A percentile compares a stretch with the other conserved stretches of the same genome.
These are phyloP conservation scores for Penicillium ochrochloron DNA, from an alignment of 495 filamentous ascomycete genomes.

Conservation along the genomic window DNA sequence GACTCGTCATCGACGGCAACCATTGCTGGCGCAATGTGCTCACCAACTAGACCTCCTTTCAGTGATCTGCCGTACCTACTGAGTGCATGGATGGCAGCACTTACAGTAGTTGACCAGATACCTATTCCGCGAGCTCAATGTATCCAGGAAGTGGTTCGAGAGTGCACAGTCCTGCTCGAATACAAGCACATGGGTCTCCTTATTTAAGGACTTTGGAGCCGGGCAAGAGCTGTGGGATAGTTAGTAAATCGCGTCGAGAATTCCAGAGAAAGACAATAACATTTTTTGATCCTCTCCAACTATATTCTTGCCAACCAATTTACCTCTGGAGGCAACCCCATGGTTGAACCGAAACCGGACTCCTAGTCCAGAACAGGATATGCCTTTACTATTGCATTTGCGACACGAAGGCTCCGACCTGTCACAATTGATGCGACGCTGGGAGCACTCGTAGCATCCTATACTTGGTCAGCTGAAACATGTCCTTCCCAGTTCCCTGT, in stretches of 20 bases:
- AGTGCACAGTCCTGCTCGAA: neutral
- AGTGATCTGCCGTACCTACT: neutral
- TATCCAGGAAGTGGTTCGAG: neutral
- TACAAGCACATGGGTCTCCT: neutral
- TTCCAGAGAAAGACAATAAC: neutral
- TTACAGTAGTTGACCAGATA: neutral
- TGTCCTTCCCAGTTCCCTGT: neutral
- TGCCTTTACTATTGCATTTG: neutral
- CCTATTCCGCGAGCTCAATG: neutral
- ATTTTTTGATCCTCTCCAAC: neutral
- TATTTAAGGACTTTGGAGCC: neutral
- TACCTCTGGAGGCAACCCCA: neutral
- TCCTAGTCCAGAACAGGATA: neutral
- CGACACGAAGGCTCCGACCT: neutral
- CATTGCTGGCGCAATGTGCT: neutral
- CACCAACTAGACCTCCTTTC: neutral
- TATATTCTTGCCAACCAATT: neutral
- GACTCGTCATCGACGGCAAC: neutral
- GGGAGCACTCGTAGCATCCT: neutral
- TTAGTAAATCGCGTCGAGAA: neutral
- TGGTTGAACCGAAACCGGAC: neutral
- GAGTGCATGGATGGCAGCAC: neutral
- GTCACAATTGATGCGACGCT: neutral
- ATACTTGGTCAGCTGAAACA: neutral
- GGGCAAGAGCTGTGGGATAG: neutral